Percentiles rank a stretch among this genome's conserved stretches.
Evolutionary conservation across 2,329 filamentous ascomycete species (phyloP).

Genomic region (Grosmannia huntii): DNA sequence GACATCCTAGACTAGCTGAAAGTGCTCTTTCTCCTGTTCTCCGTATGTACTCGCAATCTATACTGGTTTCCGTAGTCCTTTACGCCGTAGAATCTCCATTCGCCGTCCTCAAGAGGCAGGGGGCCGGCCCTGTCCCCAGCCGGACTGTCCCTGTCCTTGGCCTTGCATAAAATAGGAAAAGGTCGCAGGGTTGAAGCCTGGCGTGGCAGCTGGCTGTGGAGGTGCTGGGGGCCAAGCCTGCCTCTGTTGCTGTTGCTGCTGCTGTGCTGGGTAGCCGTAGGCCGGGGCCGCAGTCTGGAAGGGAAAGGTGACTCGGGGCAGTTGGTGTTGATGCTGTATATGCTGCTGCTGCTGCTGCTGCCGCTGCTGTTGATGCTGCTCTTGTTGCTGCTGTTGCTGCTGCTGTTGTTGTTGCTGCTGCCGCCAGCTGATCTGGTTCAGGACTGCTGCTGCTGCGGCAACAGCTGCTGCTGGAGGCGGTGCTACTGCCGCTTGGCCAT

Average conservation of each 20-base stretch:
- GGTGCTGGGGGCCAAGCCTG: neutral
- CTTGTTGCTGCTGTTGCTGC: constrained; percentile 11
- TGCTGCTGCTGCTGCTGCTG: constrained; percentile 9
- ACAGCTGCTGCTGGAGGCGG: constrained; percentile 1
- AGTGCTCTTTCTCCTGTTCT: neutral
- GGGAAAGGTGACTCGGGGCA: neutral
- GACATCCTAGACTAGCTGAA: neutral
- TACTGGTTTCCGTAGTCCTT: neutral
- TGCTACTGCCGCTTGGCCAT: neutral
- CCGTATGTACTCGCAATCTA: neutral
- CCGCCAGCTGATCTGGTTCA: constrained; percentile 16
- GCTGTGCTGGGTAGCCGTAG: neutral
- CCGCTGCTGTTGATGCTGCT: constrained; percentile 6
- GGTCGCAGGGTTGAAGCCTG: neutral
- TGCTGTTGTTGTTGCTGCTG: constrained; percentile 19
- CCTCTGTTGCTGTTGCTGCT: constrained; percentile 1
- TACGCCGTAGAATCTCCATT: neutral
- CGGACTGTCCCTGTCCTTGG: constrained; percentile 3
- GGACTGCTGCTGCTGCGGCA: constrained; percentile 4
- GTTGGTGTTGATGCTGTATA: constrained; percentile 1
- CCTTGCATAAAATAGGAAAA: constrained; percentile 5
- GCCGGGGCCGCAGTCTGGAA: neutral
- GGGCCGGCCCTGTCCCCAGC: constrained; percentile 6
- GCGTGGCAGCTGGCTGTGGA: neutral
- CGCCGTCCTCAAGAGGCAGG: neutral